Evolutionary conservation across 106 monocot genomes (phyloP).

Genomic region (Acorus gramineus): DNA sequence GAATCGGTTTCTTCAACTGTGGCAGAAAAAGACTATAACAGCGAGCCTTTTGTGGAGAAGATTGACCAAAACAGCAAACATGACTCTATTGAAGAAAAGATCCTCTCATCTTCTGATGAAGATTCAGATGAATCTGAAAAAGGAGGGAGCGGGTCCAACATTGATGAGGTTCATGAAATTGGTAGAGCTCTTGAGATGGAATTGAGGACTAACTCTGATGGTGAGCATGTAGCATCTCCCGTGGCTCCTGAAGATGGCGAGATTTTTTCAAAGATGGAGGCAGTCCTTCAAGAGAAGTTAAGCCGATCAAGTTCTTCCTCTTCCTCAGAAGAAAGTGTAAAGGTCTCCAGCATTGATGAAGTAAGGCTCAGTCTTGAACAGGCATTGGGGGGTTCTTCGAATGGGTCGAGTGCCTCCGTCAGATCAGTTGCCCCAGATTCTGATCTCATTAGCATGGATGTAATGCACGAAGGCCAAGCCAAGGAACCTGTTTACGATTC

Average conservation of each 20-base stretch:
- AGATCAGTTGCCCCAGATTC: slow-evolving; percentile 4
- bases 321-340: slow-evolving; percentile 18
- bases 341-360: slow-evolving; percentile 10
- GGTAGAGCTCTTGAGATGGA: too few relatives aligned
- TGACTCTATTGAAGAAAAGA: neutral
- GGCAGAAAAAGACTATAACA: neutral
- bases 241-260: slow-evolving; percentile 7
- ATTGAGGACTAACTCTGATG: too few relatives aligned
- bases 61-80: neutral
- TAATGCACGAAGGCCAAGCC: slow-evolving; percentile 18
- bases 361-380: slow-evolving; percentile 6
- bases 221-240: neutral
- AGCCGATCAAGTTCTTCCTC: slow-evolving; percentile 21
- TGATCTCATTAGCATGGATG: slow-evolving; percentile 10
- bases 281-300: slow-evolving; percentile 5
- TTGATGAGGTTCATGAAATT: slow-evolving; percentile 7
- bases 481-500: slow-evolving; percentile 64
- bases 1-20: slow-evolving; percentile 2
- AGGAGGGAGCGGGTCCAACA: slow-evolving; percentile 6
- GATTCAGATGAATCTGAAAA: neutral
- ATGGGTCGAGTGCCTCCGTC: neutral
- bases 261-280: slow-evolving; percentile 1
- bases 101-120: neutral
- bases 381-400: neutral
- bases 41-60: neutral